Evolutionary conservation across 768 basidiomycete genomes (phyloP).

Genomic region (Strobilomyces echinocephalus): DNA sequence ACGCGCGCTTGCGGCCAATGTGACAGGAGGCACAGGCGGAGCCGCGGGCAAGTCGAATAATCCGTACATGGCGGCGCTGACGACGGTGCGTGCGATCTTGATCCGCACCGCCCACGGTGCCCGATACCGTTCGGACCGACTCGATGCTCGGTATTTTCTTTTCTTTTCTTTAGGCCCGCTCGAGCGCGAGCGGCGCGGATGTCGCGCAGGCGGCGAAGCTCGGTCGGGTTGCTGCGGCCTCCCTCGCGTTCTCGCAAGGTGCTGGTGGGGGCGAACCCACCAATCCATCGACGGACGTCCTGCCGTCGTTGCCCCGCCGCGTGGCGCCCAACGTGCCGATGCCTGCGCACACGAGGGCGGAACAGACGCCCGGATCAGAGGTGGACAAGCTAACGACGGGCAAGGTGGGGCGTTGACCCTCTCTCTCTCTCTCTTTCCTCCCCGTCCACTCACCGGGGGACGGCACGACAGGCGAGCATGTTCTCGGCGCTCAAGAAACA

Average conservation of each 20-base stretch:
- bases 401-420: slow-evolving; percentile 15
- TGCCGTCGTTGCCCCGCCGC: slow-evolving; percentile 4
- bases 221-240: slow-evolving; percentile 56
- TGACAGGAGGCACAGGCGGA: slow-evolving; percentile 6
- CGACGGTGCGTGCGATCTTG: slow-evolving; percentile 25
- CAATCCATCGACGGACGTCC: background rate
- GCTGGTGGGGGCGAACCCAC: background rate
- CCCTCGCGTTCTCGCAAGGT: slow-evolving; percentile 40
- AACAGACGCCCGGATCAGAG: slow-evolving; percentile 13
- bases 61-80: slow-evolving; percentile 27
- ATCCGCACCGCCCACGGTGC: background rate
- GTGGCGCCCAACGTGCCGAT: background rate
- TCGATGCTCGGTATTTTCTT: too few relatives aligned
- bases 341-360: background rate
- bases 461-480: slow-evolving; percentile 17
- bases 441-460: background rate
- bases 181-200: slow-evolving; percentile 31
- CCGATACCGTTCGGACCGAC: too few relatives aligned
- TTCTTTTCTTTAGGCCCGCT: too few relatives aligned
- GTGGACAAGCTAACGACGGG: slow-evolving; percentile 26
- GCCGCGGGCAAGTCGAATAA: slow-evolving; percentile 26
- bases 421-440: too few relatives aligned
- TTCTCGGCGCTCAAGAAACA: slow-evolving; percentile 20
- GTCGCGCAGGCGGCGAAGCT: slow-evolving; percentile 32
- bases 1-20: slow-evolving; percentile 40